These are phyloP conservation scores for Colletotrichum musae DNA, from an alignment of 2,329 filamentous ascomycete species.

Conservation along the genomic window DNA sequence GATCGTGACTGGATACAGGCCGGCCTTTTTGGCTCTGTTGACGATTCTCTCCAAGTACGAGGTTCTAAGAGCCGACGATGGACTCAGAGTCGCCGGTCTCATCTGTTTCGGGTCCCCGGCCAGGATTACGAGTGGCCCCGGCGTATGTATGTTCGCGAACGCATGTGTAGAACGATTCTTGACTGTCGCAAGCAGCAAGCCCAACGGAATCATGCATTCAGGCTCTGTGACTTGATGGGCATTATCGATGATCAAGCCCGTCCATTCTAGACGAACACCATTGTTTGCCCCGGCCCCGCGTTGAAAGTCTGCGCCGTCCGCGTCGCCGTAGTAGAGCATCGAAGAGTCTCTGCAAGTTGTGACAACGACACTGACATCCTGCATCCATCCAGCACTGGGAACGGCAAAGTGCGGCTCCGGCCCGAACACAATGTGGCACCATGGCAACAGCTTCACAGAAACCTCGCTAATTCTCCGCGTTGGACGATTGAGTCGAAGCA, in stretches of 20 bases:
- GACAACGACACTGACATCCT: not conserved
- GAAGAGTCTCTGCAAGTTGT: not conserved
- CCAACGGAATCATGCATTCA: not conserved
- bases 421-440: not conserved
- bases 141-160: not conserved
- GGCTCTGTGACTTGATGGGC: not conserved
- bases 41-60: not conserved
- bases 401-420: not conserved
- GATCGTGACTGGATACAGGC: not conserved
- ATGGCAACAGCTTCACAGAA: not conserved
- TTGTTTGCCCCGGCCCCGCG: not conserved
- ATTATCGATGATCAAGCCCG: not conserved
- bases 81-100: not conserved
- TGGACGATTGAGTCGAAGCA: not conserved
- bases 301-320: not conserved
- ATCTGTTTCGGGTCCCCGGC: not conserved
- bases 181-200: not conserved
- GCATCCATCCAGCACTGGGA: not conserved
- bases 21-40: not conserved
- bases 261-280: not conserved
- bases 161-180: not conserved
- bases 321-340: not conserved
- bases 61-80: not conserved
- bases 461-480: not conserved
- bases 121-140: not conserved